Percentiles rank a stretch among this genome's conserved stretches.
Evolutionary conservation across 2,329 filamentous ascomycete species (phyloP).

Genomic region (Penicillium sp.): DNA sequence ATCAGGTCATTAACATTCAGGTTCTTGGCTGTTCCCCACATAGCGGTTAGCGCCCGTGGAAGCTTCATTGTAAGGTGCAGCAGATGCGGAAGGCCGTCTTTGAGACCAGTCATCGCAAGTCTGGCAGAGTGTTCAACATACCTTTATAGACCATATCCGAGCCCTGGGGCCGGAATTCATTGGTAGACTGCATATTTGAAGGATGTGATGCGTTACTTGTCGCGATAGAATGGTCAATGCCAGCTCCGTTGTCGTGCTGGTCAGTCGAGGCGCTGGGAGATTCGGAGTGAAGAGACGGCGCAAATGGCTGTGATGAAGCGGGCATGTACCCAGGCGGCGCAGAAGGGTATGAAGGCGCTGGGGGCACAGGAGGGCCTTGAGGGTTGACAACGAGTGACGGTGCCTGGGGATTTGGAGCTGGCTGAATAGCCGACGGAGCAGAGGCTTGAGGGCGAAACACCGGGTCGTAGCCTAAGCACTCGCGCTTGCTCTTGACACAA

Average conservation of each 20-base stretch:
- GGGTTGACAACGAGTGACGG: constrained; percentile 43
- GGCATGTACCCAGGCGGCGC: constrained; percentile 44
- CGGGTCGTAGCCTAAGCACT: constrained; percentile 68
- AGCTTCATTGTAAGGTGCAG: too few relatives aligned
- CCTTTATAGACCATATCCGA: constrained; percentile 24
- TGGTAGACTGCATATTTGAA: constrained; percentile 35
- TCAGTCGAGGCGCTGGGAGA: constrained; percentile 43
- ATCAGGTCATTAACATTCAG: constrained; percentile 76
- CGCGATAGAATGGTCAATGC: constrained; percentile 68
- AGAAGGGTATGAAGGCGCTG: constrained; percentile 35
- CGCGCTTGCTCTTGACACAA: constrained; percentile 67
- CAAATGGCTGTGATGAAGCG: constrained; percentile 39
- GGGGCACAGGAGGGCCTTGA: constrained; percentile 33
- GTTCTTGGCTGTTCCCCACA: constrained; percentile 56
- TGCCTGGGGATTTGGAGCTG: constrained; percentile 47
- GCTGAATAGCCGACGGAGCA: constrained; percentile 68
- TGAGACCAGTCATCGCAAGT: too few relatives aligned
- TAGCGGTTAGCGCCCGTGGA: constrained; percentile 32
- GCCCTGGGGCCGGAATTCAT: constrained; percentile 25
- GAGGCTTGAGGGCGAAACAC: constrained; percentile 71
- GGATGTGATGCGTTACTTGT: constrained; percentile 34
- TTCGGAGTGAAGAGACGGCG: constrained; percentile 38
- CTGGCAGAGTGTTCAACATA: neutral
- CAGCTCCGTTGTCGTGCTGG: constrained; percentile 57
- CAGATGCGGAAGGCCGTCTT: neutral